Conservation (phyloP, 768 basidiomycete species). For the Collybiopsis confluens region DNA sequence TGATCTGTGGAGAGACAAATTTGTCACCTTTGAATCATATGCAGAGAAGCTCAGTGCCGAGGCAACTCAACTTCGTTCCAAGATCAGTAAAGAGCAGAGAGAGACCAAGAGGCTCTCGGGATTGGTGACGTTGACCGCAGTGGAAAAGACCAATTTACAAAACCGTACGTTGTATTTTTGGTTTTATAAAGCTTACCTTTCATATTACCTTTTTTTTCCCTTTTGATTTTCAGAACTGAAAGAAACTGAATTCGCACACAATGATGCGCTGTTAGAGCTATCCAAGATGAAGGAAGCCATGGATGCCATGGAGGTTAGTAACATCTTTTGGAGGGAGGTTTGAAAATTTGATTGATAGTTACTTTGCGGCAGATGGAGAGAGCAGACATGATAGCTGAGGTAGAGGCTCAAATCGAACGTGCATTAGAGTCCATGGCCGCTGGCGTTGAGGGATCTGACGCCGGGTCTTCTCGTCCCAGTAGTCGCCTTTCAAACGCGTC, state of each 20-base stretch:
- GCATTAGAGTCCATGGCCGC: conserved; percentile 84
- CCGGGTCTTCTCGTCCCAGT: conserved; percentile 61
- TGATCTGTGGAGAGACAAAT: conserved; percentile 90
- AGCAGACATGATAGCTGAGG: conserved; percentile 88
- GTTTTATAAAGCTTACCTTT: not conserved
- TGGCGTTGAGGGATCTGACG: conserved; percentile 75
- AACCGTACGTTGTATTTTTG: conserved; percentile 49
- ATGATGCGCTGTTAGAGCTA: conserved; percentile 76
- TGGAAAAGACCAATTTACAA: conserved; percentile 76
- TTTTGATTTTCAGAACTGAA: conserved; percentile 51
- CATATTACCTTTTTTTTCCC: not conserved
- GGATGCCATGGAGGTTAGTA: conserved; percentile 86
- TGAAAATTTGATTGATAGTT: too few species aligned
- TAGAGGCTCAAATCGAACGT: conserved; percentile 86
- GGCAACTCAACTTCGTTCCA: conserved; percentile 76
- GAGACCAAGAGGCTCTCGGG: conserved; percentile 85
- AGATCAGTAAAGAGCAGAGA: conserved; percentile 88
- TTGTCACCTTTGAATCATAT: conserved; percentile 90
- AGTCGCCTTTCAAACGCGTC: conserved; percentile 64
- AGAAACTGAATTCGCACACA: conserved; percentile 80
- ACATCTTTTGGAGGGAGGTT: too few species aligned
- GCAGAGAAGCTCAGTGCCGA: conserved; percentile 87
- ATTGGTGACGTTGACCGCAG: conserved; percentile 69
- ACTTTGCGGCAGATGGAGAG: too few species aligned
- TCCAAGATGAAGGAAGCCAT: conserved; percentile 79